A percentile compares a stretch with the other conserved stretches of the same genome.
These are phyloP conservation scores for Apiotrichum domesticum DNA, from an alignment of 1,284 basidiomycete species.

Conservation along the genomic window DNA sequence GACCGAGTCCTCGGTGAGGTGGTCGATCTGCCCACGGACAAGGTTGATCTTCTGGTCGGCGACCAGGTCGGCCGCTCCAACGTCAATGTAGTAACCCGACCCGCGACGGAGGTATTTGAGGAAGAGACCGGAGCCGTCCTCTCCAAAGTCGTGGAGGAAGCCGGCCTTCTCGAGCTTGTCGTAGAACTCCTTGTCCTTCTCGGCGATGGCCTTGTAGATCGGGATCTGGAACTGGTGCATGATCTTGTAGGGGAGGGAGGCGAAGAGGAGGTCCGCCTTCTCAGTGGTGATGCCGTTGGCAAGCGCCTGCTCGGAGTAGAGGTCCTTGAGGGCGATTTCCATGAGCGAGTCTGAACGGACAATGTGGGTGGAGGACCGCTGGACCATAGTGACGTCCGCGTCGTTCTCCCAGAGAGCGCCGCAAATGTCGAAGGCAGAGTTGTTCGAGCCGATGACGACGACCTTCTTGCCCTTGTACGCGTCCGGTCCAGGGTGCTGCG, in stretches of 20 bases:
- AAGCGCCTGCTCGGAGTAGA: slow-evolving; percentile 55
- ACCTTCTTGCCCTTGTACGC: slow-evolving; percentile 48
- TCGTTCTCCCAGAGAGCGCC: slow-evolving; percentile 43
- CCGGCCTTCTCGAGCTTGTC: slow-evolving; percentile 14
- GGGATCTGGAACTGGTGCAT: slow-evolving; percentile 52
- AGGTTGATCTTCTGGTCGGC: slow-evolving; percentile 25
- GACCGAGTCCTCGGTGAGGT: slow-evolving; percentile 15
- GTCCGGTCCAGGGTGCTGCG: slow-evolving; percentile 48
- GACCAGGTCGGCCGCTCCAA: slow-evolving; percentile 19
- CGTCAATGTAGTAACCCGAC: slow-evolving; percentile 18
- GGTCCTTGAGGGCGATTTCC: slow-evolving; percentile 47
- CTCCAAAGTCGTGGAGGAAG: slow-evolving; percentile 24
- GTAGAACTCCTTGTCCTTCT: slow-evolving; percentile 14
- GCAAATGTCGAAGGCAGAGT: slow-evolving; percentile 19
- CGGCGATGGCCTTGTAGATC: slow-evolving; percentile 40
- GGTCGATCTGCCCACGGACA: slow-evolving; percentile 18
- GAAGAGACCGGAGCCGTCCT: slow-evolving; percentile 17
- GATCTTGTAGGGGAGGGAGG: slow-evolving; percentile 49
- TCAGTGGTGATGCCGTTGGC: slow-evolving; percentile 53
- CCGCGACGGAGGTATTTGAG: slow-evolving; percentile 19
- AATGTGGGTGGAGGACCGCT: slow-evolving; percentile 49
- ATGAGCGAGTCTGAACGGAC: slow-evolving; percentile 48
- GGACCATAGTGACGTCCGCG: slow-evolving; percentile 44
- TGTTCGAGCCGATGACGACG: slow-evolving; percentile 17
- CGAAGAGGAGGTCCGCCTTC: slow-evolving; percentile 47